Evolutionary conservation across 2,329 filamentous ascomycete genomes (phyloP), one percentile per base, ranked within the genome.

Genomic region (Knoxdaviesia capensis): DNA sequence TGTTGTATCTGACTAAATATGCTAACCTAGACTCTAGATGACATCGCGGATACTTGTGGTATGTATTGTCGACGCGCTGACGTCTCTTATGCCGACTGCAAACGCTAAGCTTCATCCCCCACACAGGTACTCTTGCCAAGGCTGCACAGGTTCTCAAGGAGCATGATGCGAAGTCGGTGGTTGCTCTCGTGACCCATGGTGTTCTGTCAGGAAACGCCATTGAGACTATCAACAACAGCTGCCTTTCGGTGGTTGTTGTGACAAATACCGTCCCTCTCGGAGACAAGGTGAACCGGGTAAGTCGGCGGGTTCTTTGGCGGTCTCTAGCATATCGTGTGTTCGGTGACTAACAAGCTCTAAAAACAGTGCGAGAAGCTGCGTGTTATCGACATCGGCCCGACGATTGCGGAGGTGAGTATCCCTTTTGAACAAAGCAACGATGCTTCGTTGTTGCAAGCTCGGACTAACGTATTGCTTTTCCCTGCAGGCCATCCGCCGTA

Each of bases 1-100:
- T 35, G 11, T 35, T 11, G 11, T 9, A 35, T 3, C 34, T 2
- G 8, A 9, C 9, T 11, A 9, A 9, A 35, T 9, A 35, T 35
- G 34, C 34, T 35, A 35, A 35, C 34, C 3, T 35, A 35, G 8
- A 9, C 11, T 35, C 3, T 11, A 42, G 88, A 96, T 57, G 88
- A 96, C 57, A 94, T 96, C 85, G 87, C 87, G 32, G 88, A 96
- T 56, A 94, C 88, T 4, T 94, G 87, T 58, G 86, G 86, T 50
- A 94, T 30, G 42, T 40, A 36, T 28, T 10, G 10, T 29, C 11
- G 20, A 34, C 5, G 28, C 31, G 20, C 6, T 31, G 5, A 4
- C n/a, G 5, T 40, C 29, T 11, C 10, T 31, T 31, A 31, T 37
- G 5, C 6, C 30, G 4, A 11, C 10, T 28, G 20, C 36, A 9